Percentiles rank a stretch among this genome's conserved stretches.
These are phyloP conservation scores for Apiospora koreana DNA, from an alignment of 2,329 filamentous ascomycete species.

Conservation along the genomic window DNA sequence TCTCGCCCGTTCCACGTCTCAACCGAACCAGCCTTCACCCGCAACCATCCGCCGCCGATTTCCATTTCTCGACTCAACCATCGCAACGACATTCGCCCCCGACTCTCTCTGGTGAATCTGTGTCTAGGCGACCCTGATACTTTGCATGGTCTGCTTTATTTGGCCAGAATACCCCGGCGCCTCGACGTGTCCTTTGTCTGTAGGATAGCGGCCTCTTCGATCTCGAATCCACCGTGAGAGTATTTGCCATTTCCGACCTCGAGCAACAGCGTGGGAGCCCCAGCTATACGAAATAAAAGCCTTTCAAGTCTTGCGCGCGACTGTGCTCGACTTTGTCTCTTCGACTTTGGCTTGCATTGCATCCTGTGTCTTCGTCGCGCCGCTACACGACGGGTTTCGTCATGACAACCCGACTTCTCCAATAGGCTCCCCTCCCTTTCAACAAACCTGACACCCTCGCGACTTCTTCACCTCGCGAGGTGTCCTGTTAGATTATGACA, in stretches of 20 bases:
- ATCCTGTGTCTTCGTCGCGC: constrained; percentile 17
- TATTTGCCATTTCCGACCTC: constrained; percentile 2
- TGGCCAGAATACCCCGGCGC: constrained; percentile 28
- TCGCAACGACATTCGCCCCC: neutral
- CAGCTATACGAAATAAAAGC: neutral
- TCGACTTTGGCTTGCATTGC: constrained; percentile 10
- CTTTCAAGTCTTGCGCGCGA: constrained; percentile 2
- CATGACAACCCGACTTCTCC: constrained; percentile 58
- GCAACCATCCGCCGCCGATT: constrained; percentile 19
- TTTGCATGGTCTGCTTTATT: constrained; percentile 20
- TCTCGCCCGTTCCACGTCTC: constrained; percentile 21
- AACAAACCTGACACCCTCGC: constrained; percentile 28
- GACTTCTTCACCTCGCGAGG: constrained; percentile 38
- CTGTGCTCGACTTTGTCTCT: neutral
- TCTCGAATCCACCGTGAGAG: constrained; percentile 9
- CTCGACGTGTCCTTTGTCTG: constrained; percentile 29
- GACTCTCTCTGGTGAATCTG: neutral
- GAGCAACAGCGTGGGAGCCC: neutral
- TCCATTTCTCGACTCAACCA: constrained; percentile 12
- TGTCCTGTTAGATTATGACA: constrained; percentile 59
- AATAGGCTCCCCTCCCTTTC: constrained; percentile 40
- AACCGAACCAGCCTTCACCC: constrained; percentile 19
- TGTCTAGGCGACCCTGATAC: constrained; percentile 10
- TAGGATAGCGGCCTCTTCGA: constrained; percentile 17
- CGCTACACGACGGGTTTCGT: constrained; percentile 47